phyloP scores from a whole-genome alignment of 2,329 filamentous ascomycete species.

The Microthyrium microscopicum region DNA sequence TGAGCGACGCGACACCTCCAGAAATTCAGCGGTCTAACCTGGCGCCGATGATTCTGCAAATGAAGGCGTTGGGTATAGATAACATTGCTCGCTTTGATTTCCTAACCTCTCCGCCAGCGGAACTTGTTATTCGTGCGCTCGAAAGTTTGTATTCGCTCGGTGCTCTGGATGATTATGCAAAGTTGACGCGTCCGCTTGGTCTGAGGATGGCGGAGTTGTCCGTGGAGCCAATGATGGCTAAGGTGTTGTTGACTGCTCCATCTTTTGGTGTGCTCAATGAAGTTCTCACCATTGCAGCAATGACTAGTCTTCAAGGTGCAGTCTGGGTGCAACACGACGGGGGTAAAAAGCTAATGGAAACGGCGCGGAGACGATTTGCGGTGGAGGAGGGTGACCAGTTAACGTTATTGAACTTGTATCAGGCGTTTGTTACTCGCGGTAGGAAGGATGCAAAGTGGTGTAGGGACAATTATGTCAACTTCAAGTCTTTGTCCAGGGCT shows the following conservation, averaged over 20 bases:
- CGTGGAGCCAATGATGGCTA: conserved; percentile 90
- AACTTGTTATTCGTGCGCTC: conserved; percentile 69
- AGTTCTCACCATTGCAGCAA: conserved; percentile 80
- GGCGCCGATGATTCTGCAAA: conserved; percentile 71
- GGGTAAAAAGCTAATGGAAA: conserved; percentile 59
- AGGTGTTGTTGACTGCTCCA: conserved; percentile 60
- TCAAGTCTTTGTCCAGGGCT: conserved; percentile 64
- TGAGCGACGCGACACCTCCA: conserved; percentile 61
- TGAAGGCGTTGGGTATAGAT: conserved; percentile 89
- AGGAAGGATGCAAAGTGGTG: conserved; percentile 77
- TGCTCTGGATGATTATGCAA: conserved; percentile 76
- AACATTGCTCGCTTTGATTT: conserved; percentile 88
- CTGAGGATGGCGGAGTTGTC: conserved; percentile 83
- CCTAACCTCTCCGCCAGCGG: conserved; percentile 67
- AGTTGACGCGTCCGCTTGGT: conserved; percentile 77
- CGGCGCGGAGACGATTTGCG: conserved; percentile 63
- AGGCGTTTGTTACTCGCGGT: conserved; percentile 68
- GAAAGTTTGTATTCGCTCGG: conserved; percentile 79
- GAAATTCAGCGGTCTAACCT: conserved; percentile 90
- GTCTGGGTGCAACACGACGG: conserved; percentile 71
- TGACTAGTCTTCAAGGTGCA: conserved; percentile 72
- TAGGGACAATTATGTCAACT: conserved; percentile 73
- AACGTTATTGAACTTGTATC: conserved; percentile 84
- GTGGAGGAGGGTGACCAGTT: conserved; percentile 89
- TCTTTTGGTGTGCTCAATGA: conserved; percentile 68